These are phyloP conservation scores for Leccinum subgranulosum DNA, from an alignment of 768 basidiomycete genomes.

Conservation along the genomic window DNA sequence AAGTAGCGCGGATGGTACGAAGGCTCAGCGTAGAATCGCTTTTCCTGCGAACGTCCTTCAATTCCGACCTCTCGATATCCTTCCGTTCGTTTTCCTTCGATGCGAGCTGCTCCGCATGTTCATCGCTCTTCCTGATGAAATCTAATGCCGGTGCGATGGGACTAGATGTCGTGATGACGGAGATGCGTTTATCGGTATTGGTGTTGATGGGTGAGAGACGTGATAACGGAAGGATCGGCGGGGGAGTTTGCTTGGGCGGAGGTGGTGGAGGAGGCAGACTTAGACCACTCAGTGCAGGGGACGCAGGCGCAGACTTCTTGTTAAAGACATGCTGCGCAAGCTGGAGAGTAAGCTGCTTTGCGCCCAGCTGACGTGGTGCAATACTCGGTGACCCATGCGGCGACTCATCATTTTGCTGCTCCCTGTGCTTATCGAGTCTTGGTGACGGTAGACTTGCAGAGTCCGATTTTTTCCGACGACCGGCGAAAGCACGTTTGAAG, in stretches of 20 bases:
- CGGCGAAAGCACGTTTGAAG: slow-evolving; percentile 31
- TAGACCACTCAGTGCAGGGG: slow-evolving; percentile 31
- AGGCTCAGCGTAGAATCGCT: slow-evolving; percentile 82
- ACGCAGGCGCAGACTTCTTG: slow-evolving; percentile 33
- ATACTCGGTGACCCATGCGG: slow-evolving; percentile 7
- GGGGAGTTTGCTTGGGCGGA: slow-evolving; percentile 37
- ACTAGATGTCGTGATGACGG: slow-evolving; percentile 51
- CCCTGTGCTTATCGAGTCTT: slow-evolving; percentile 21
- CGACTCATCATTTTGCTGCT: slow-evolving; percentile 18
- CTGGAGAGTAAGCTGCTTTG: slow-evolving; percentile 37
- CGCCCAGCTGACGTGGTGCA: slow-evolving; percentile 25
- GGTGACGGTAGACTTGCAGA: slow-evolving; percentile 15
- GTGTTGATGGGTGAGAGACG: slow-evolving; percentile 22
- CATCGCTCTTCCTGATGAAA: slow-evolving; percentile 45
- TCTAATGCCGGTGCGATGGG: slow-evolving; percentile 59
- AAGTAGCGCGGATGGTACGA: slow-evolving; percentile 60
- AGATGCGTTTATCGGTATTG: slow-evolving; percentile 39
- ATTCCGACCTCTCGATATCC: slow-evolving; percentile 35
- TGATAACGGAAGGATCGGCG: slow-evolving; percentile 18
- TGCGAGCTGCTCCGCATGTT: slow-evolving; percentile 22
- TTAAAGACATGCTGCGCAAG: slow-evolving; percentile 49
- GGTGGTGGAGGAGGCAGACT: slow-evolving; percentile 34
- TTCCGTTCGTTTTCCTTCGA: slow-evolving; percentile 28
- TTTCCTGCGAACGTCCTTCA: slow-evolving; percentile 75
- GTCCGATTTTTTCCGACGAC: slow-evolving; percentile 34